Base-by-base conservation (phyloP, 306 rosid species). In the Ormosia semicastrata region DNA sequence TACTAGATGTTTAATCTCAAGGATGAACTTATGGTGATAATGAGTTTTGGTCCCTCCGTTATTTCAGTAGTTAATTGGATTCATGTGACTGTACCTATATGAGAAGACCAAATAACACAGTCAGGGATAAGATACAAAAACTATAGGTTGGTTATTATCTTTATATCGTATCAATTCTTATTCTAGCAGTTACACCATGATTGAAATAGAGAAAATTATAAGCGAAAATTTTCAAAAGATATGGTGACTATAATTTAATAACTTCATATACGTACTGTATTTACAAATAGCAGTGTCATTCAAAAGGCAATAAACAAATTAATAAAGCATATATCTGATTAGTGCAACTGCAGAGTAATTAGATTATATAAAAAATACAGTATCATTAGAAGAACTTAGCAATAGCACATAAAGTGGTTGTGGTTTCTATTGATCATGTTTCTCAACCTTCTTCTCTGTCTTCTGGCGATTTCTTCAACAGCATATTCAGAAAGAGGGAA, bases 401-500 rank as follows among this genome's bases (percentile, higher is more conserved):
- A 70, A 56, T 54, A 53, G 41, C 66, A 71, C 72, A 69, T 49
- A 79, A 66, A 80, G 56, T n/a, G 78, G 49, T 37, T 13, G 49
- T 73, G 66, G 88, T 46, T 30, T 78, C 37, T 60, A 5, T 32
- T 49, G 37, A 73, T 63, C 53, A 60, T n/a, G 63, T 13, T 13
- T 71, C 39, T 68, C 40, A 18, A 70, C 12, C 75, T 73, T 67
- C 50, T 82, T 59, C 54, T 30, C 5, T 6, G 52, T 36, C 53
- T 54, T 71, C 50, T 62, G 41, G 12, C 40, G 46, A 34, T 70
- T 76, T 62, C 66, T 71, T 54, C 53, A 59, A 41, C 58, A 12
- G 54, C 32, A n/a, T 49, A 33, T 17, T 80, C 83, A 89, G 88
- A 87, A 95, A 3, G 97, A 92, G 17, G 99, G 99, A 56, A 95